Evolutionary conservation across 116 monocot species (phyloP), one percentile per base, ranked within the genome.

Genomic region (Cymodocea nodosa): DNA sequence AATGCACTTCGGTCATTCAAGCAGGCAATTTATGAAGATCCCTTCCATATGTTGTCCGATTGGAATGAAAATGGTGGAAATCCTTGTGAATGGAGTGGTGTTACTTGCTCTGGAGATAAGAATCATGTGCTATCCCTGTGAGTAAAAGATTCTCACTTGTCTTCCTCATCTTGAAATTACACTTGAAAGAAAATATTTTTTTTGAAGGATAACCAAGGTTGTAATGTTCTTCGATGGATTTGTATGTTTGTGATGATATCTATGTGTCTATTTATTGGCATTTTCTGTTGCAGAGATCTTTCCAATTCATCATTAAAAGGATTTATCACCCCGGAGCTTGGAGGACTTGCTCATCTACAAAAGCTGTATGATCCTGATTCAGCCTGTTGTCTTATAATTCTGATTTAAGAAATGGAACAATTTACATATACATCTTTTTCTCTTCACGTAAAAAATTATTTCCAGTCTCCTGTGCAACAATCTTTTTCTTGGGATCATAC

Each of bases 51-150:
- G 68, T 63, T 90, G 3, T 81, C 90, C 9, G 83, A 85, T 68
- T 95, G 95, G 93, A 72, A 75, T 63, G 48, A 40, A 0, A 17
- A 60, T 1, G 70, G 65, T 50, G 62, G 36, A 48, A 75, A 87
- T 75, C 87, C 90, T 40, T 95, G 90, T 72, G 67, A 18, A 49
- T 95, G 95, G 95, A 67, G 57, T 44, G 89, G 86, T 18, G 78
- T 93, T 51, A 55, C 71, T 62, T 93, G 93, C 80, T 89, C 80
- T 2, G 50, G 19, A 3, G 15, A 68, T 30, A 65, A 64, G 63
- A 62, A 82, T 76, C 79, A 71, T 51, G 81, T 93, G 48, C 11
- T 87, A 59, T 52, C 80, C 18, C 60, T 95, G 95, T 95, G 85
- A 85, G 87, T 24, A 48, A 22, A 23, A 5, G 15, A 36, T 19